phyloP scores from a whole-genome alignment of 306 rosid species.

The Glycine soja region DNA sequence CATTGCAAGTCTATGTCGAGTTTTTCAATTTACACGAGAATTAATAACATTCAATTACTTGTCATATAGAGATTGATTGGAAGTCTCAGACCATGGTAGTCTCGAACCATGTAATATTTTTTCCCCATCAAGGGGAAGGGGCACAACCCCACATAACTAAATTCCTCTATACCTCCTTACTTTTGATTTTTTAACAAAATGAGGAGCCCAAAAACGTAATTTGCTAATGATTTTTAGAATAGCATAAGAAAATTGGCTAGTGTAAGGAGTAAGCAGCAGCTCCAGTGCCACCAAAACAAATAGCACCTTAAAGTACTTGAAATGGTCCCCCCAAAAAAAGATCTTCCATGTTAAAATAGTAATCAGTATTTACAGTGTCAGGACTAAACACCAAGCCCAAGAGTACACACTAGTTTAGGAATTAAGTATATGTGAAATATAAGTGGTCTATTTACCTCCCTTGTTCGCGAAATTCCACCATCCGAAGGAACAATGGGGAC shows the following conservation, averaged over 20 bases:
- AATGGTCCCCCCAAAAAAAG: conserved; percentile 9
- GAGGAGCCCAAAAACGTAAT: not conserved
- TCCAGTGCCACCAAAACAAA: conserved; percentile 19
- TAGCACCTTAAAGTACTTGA: conserved; percentile 25
- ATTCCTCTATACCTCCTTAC: conserved; percentile 3
- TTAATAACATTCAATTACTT: not conserved
- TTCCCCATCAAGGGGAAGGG: not conserved
- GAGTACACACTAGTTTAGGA: conserved; percentile 6
- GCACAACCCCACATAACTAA: not conserved
- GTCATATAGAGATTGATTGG: not conserved
- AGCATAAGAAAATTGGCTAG: not conserved
- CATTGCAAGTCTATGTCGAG: no score
- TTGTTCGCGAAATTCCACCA: conserved; percentile 63
- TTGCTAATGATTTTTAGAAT: not conserved
- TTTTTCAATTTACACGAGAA: not conserved
- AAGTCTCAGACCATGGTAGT: not conserved
- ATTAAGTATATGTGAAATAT: not conserved
- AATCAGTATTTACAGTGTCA: not conserved
- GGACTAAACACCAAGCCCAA: conserved; percentile 23
- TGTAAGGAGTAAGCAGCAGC: conserved; percentile 3
- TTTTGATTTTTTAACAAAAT: conserved; percentile 1
- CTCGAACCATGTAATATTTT: not conserved
- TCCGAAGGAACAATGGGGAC: conserved; percentile 85
- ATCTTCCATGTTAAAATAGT: conserved; percentile 6
- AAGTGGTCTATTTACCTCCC: conserved; percentile 68